Conservation (phyloP, 768 basidiomycete genomes). For the Trametes elegans region DNA sequence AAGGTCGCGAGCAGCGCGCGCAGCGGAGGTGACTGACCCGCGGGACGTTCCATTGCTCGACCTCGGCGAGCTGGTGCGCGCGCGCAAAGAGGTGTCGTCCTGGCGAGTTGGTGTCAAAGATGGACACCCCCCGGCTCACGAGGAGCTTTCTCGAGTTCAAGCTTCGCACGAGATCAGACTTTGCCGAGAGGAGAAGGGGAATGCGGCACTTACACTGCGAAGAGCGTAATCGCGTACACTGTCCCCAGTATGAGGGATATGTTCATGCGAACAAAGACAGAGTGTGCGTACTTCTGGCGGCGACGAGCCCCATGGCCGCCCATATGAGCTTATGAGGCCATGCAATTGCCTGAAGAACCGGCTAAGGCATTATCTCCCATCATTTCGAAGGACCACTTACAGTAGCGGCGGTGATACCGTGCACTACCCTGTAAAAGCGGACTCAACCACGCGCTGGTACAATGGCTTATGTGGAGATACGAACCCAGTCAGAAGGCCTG, state of each 20-base stretch:
- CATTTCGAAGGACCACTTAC: neutral
- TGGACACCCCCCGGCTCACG: neutral
- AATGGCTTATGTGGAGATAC: neutral
- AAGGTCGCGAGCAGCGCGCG: neutral
- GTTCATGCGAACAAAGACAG: no score
- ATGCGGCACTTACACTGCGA: neutral
- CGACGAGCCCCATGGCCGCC: neutral
- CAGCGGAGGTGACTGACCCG: neutral
- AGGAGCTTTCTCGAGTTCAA: neutral
- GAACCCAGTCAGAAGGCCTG: neutral
- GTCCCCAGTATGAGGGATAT: neutral
- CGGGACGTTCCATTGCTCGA: neutral
- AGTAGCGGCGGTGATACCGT: neutral
- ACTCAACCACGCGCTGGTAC: no score
- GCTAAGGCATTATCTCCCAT: neutral
- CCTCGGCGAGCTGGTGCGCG: neutral
- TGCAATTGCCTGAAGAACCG: neutral
- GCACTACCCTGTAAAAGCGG: neutral
- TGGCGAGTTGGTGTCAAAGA: neutral
- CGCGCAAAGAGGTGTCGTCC: neutral
- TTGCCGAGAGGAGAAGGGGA: neutral
- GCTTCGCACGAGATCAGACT: no score
- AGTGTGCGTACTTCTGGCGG: neutral
- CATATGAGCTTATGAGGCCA: neutral
- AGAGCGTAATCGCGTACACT: slow-evolving; percentile 5